These are phyloP conservation scores for Guadua angustifolia DNA, from an alignment of 176 grass and related monocot species.

Conservation along the genomic window DNA sequence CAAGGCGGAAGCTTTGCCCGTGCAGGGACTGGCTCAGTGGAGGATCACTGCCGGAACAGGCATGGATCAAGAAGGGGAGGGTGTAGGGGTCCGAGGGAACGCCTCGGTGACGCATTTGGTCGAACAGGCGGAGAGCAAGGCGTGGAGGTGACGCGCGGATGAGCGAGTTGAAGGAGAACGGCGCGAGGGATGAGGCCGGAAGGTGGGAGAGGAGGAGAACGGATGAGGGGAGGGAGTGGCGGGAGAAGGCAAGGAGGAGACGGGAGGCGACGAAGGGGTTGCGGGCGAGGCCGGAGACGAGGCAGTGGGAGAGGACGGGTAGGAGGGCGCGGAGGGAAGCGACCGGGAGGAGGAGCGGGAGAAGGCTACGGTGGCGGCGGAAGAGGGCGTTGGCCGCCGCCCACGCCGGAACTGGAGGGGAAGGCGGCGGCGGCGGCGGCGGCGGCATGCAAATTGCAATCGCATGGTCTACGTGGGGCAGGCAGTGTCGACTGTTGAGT, in stretches of 20 bases:
- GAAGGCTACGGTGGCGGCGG: conserved; percentile 50
- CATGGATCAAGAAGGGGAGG: conserved; percentile 66
- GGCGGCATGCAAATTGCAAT: conserved; percentile 14
- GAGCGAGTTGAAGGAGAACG: conserved; percentile 72
- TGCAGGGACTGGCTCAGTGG: conserved; percentile 41
- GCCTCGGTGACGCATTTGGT: conserved; percentile 56
- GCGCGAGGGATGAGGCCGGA: conserved; percentile 37
- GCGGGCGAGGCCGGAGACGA: conserved; percentile 64
- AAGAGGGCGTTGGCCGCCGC: conserved; percentile 53
- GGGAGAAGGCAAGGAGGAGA: conserved; percentile 36
- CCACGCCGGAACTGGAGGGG: conserved; percentile 46
- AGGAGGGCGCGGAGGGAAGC: conserved; percentile 34
- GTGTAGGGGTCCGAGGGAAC: conserved; percentile 58
- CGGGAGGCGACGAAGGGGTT: conserved; percentile 62
- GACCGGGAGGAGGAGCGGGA: conserved; percentile 27
- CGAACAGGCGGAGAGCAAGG: conserved; percentile 49
- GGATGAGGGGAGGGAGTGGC: conserved; percentile 43
- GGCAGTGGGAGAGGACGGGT: conserved; percentile 52
- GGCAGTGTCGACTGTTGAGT: background rate
- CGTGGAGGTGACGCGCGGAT: conserved; percentile 48
- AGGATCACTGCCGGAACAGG: conserved; percentile 35
- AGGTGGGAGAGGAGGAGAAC: conserved; percentile 46
- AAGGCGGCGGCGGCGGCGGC: background rate
- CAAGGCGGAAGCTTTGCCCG: conserved; percentile 31
- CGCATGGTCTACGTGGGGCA: background rate